Conservation (phyloP, 2,329 filamentous ascomycete genomes). For the Ploettnerulaceae sp. region DNA sequence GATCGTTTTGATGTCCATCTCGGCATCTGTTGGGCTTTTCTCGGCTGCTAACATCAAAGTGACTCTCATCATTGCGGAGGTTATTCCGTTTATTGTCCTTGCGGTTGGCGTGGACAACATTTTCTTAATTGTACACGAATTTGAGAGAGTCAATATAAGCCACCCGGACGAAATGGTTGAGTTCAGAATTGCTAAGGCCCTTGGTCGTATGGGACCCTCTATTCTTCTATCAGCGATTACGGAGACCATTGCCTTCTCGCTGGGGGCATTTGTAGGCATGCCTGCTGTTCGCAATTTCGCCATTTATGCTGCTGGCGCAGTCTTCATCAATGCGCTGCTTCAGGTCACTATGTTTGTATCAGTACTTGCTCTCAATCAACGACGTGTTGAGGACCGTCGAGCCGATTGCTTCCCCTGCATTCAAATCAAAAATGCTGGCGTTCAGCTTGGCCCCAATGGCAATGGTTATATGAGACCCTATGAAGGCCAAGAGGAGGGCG, state of each 20-base stretch:
- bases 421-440: constrained; percentile 68
- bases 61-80: constrained; percentile 95
- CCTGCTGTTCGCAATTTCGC: constrained; percentile 97
- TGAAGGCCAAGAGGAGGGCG: constrained; percentile 71
- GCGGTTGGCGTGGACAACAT: constrained; percentile 99
- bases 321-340: constrained; percentile 93
- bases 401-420: constrained; percentile 92
- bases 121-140: constrained; percentile 96
- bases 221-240: constrained; percentile 93
- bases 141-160: constrained; percentile 88
- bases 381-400: constrained; percentile 79
- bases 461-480: constrained; percentile 38
- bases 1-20: constrained; percentile 97
- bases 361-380: constrained; percentile 85
- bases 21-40: constrained; percentile 89
- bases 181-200: constrained; percentile 75
- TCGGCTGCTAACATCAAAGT: constrained; percentile 89
- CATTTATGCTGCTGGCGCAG: constrained; percentile 90
- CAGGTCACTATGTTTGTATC: constrained; percentile 98
- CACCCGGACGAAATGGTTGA: constrained; percentile 86
- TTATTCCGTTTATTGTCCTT: constrained; percentile 94
- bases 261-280: constrained; percentile 95
- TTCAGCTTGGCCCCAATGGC: constrained; percentile 61
- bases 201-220: constrained; percentile 96
- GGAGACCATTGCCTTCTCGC: constrained; percentile 87